Percentiles rank a stretch among this genome's conserved stretches.
These are phyloP conservation scores for Erucastrum elatum DNA, from an alignment of 345 rosid genomes.

Conservation along the genomic window DNA sequence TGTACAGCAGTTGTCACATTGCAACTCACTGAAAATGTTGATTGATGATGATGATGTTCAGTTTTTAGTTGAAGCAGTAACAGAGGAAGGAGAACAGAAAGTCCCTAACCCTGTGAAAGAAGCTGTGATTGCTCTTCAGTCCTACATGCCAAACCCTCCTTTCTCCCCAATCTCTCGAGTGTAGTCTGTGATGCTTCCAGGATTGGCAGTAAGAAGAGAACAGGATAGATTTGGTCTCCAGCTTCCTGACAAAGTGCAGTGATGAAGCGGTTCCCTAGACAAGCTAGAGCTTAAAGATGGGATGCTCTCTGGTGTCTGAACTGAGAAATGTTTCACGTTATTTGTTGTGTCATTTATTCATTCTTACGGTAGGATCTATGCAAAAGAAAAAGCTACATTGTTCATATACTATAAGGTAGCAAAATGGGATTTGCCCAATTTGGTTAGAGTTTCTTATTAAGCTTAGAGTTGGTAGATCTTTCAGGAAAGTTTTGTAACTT, in stretches of 20 bases:
- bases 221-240: too few relatives aligned
- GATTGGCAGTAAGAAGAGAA: conserved; percentile 17
- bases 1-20: conserved; percentile 42
- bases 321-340: conserved; percentile 27
- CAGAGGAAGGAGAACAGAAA: conserved; percentile 61
- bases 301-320: conserved; percentile 9
- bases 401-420: conserved; percentile 55
- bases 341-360: conserved; percentile 38
- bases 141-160: conserved; percentile 75
- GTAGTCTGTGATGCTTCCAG: conserved; percentile 35
- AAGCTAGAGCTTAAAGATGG: conserved; percentile 24
- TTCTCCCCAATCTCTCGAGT: conserved; percentile 90
- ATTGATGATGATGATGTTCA: conserved; percentile 78
- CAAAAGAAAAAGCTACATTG: conserved; percentile 43
- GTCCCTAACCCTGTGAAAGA: conserved; percentile 44
- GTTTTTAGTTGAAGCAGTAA: conserved; percentile 57
- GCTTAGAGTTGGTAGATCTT: conserved; percentile 37
- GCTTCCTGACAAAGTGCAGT: conserved; percentile 7
- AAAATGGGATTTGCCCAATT: conserved; percentile 40
- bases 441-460: conserved; percentile 36
- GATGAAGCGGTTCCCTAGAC: conserved; percentile 19
- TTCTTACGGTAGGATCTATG: conserved; percentile 46
- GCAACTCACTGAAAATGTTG: conserved; percentile 62
- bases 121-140: conserved; percentile 38
- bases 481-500: conserved; percentile 38